These are phyloP conservation scores for Dendryphion nanum DNA, from an alignment of 2,329 filamentous ascomycete species.

Conservation along the genomic window DNA sequence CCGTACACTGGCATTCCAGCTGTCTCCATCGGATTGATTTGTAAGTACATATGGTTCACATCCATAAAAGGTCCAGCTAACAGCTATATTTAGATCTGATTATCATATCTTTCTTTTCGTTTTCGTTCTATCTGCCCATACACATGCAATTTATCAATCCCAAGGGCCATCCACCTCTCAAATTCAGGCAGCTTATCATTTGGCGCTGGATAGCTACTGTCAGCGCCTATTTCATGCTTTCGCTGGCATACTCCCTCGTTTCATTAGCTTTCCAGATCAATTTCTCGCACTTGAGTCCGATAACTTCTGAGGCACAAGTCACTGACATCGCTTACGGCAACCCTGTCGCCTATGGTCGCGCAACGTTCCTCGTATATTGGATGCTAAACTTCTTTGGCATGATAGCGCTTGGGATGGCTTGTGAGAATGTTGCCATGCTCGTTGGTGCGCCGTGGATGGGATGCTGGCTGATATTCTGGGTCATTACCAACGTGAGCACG, in stretches of 20 bases:
- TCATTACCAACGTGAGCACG: constrained; percentile 63
- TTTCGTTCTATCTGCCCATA: constrained; percentile 63
- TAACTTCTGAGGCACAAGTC: constrained; percentile 45
- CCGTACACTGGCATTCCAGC: constrained; percentile 57
- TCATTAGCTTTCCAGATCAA: constrained; percentile 63
- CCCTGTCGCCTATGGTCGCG: constrained; percentile 56
- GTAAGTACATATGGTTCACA: constrained; percentile 7
- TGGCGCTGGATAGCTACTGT: constrained; percentile 60
- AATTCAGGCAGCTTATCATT: constrained; percentile 57
- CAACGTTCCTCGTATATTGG: constrained; percentile 62
- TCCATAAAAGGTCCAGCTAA: not conserved
- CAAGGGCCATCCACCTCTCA: constrained; percentile 56
- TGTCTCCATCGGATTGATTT: constrained; percentile 63
- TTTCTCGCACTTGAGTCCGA: constrained; percentile 46
- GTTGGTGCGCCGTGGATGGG: constrained; percentile 61
- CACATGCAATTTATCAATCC: constrained; percentile 59
- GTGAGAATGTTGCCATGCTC: constrained; percentile 64
- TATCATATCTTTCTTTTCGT: constrained; percentile 66
- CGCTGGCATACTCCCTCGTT: constrained; percentile 63
- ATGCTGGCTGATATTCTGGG: constrained; percentile 66
- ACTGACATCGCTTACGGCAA: constrained; percentile 40
- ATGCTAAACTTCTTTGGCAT: constrained; percentile 64
- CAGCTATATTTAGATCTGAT: constrained; percentile 49
- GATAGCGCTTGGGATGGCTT: constrained; percentile 61
- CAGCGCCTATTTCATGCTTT: constrained; percentile 60